These are phyloP conservation scores for Cryphonectria japonica DNA, from an alignment of 2,329 filamentous ascomycete species.

Conservation along the genomic window DNA sequence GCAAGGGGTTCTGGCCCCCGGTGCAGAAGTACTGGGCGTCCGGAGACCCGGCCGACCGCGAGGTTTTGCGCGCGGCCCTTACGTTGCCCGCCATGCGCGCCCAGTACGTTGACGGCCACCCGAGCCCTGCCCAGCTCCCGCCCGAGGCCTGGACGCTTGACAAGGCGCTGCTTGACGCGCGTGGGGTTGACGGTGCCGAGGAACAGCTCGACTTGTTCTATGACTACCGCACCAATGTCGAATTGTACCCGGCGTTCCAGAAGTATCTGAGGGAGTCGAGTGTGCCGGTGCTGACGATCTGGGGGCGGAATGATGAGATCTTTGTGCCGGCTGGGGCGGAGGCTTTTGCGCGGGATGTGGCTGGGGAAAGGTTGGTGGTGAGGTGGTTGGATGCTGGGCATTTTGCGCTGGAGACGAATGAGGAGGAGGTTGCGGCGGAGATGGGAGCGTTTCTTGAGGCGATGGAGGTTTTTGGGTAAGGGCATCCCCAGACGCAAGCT, in stretches of 20 bases:
- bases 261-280: conserved; percentile 54
- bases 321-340: conserved; percentile 56
- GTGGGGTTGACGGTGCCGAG: conserved; percentile 44
- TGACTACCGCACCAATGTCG: conserved; percentile 60
- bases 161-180: conserved; percentile 48
- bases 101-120: conserved; percentile 49
- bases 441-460: conserved; percentile 38
- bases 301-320: conserved; percentile 61
- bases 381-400: conserved; percentile 59
- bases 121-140: conserved; percentile 40
- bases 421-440: conserved; percentile 35
- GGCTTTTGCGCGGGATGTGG: conserved; percentile 55
- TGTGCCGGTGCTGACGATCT: conserved; percentile 59
- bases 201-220: conserved; percentile 61
- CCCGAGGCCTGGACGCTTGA: conserved; percentile 56
- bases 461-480: conserved; percentile 4
- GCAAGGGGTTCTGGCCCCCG: conserved; percentile 53
- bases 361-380: conserved; percentile 46
- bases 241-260: conserved; percentile 59
- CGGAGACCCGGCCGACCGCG: conserved; percentile 40
- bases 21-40: conserved; percentile 50
- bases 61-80: conserved; percentile 42
- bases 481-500: too few species aligned
- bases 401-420: conserved; percentile 52
- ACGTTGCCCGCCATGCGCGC: conserved; percentile 45